A percentile compares a stretch with the other conserved stretches of the same genome.
phyloP scores from a whole-genome alignment of 2,329 filamentous ascomycete genomes.

The Colletotrichum brevisporum region DNA sequence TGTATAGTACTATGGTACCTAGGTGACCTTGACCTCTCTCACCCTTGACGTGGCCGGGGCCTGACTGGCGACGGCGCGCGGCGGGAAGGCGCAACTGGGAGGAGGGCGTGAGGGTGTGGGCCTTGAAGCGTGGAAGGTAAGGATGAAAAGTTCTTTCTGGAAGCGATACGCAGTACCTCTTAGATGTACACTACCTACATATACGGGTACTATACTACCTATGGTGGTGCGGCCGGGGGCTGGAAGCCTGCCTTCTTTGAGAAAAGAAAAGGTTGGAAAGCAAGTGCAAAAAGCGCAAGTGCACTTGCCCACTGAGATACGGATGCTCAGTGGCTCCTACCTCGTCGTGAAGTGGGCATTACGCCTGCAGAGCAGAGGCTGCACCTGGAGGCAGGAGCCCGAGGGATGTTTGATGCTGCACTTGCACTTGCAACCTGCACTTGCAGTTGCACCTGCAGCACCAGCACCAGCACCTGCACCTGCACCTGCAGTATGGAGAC shows the following conservation, averaged over 20 bases:
- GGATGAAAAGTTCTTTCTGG: constrained; percentile 26
- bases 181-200: too few relatives aligned
- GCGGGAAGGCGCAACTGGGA: constrained; percentile 33
- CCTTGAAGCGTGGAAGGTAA: constrained; percentile 21
- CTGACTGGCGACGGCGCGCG: constrained; percentile 31
- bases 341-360: background rate
- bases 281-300: background rate
- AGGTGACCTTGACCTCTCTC: constrained; percentile 14
- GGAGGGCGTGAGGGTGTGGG: constrained; percentile 19
- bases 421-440: too few relatives aligned
- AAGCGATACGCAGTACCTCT: background rate
- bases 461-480: background rate
- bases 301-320: background rate
- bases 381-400: background rate
- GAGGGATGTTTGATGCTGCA: too few relatives aligned
- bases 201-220: too few relatives aligned
- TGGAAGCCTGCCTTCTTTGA: constrained; percentile 24
- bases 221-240: background rate
- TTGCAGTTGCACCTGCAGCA: too few relatives aligned
- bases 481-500: constrained; percentile 5
- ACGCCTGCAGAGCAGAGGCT: background rate
- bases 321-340: constrained; percentile 2
- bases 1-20: too few relatives aligned
- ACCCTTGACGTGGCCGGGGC: constrained; percentile 21
- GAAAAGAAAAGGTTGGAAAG: constrained; percentile 19